Conservation (phyloP, 345 rosid species). For the Heritiera littoralis region DNA sequence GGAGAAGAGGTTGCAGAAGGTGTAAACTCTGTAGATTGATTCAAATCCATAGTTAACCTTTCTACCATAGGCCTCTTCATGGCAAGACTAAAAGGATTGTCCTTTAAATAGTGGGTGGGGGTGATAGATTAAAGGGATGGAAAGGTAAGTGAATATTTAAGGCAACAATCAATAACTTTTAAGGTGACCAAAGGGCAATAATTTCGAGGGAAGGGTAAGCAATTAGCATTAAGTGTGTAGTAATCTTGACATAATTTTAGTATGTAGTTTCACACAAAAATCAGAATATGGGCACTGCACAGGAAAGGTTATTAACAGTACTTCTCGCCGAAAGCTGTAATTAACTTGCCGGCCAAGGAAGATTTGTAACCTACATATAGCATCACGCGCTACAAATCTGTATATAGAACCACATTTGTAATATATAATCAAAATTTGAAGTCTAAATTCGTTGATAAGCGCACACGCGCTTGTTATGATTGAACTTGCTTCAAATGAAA, state of each 20-base stretch:
- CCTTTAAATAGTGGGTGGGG: neutral
- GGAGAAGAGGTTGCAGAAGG: conserved; percentile 12
- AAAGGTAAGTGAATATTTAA: neutral
- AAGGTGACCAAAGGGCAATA: neutral
- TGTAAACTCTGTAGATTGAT: conserved; percentile 22
- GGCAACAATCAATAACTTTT: neutral
- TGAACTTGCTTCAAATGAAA: neutral
- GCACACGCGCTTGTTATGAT: neutral
- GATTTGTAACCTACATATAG: neutral
- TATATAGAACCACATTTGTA: neutral
- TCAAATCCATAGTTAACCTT: conserved; percentile 29
- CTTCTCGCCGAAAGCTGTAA: neutral
- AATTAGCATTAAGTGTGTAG: neutral
- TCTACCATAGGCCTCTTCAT: neutral
- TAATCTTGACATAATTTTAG: neutral
- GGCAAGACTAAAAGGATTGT: conserved; percentile 1
- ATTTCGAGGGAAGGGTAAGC: neutral
- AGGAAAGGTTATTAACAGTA: neutral
- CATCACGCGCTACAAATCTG: neutral
- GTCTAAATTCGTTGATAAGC: neutral
- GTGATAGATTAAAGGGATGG: neutral
- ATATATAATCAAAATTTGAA: neutral
- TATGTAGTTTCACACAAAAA: neutral
- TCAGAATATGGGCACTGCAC: neutral
- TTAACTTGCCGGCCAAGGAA: neutral